Evolutionary conservation across 2,329 filamentous ascomycete species (phyloP).

Genomic region (Thielaviopsis euricoi): DNA sequence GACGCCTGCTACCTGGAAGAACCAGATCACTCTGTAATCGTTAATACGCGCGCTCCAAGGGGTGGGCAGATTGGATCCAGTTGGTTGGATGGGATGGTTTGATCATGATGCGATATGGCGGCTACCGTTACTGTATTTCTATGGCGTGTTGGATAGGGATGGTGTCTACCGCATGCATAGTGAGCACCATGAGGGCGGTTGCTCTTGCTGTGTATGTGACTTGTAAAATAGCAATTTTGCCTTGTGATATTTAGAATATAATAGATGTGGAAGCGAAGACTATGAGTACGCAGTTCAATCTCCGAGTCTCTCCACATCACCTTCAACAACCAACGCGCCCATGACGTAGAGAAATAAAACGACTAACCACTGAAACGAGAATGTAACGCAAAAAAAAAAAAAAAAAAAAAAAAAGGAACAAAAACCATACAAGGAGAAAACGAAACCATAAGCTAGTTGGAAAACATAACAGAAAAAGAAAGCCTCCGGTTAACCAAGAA

Average conservation of each 20-base stretch:
- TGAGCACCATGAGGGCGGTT: background rate
- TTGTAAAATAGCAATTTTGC: constrained; percentile 8
- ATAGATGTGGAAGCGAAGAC: constrained; percentile 4
- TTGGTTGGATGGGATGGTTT: background rate
- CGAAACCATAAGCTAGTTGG: background rate
- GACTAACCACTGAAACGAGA: too few species aligned
- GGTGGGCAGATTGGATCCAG: background rate
- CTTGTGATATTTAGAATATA: constrained; percentile 11
- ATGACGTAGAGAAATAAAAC: background rate
- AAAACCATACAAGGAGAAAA: background rate
- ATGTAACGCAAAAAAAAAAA: too few species aligned
- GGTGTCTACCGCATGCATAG: background rate
- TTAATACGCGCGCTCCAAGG: background rate
- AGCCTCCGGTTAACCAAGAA: background rate
- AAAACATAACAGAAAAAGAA: background rate
- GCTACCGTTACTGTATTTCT: constrained; percentile 9
- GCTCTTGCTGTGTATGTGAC: background rate
- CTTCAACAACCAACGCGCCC: constrained; percentile 1
- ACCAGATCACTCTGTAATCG: constrained; percentile 60
- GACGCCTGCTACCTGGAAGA: constrained; percentile 77
- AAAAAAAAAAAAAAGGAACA: constrained; percentile 1
- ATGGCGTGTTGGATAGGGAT: constrained; percentile 1
- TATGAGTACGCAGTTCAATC: background rate
- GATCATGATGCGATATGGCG: constrained; percentile 2
- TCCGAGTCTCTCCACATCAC: constrained; percentile 1